Base-by-base conservation (phyloP, 176 grass and related monocot species). In the Oryza glaberrima region DNA sequence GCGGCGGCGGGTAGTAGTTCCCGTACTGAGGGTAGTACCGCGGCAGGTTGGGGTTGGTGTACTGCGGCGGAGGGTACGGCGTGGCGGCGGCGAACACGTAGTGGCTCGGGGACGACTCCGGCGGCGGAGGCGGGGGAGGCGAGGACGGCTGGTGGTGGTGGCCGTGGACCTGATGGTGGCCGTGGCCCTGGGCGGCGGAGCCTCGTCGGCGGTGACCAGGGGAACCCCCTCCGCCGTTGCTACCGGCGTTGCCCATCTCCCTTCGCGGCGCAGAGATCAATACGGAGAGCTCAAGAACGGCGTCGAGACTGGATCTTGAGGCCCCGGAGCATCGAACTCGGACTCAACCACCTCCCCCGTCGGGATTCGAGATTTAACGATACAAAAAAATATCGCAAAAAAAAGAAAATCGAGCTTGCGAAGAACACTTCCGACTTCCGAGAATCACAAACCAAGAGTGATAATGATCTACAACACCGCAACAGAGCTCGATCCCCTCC, bases 1-100 rank as follows among this genome's bases (percentile, higher is more conserved):
- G 85, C 11, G 91, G 95, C 66, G 91, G 90, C 15, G 88, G 89
- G 81, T 94, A 91, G 56, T 91, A 93, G 49, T 82, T 88, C 23
- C 91, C 90, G 36, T 81, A 90, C 73, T 95, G 90, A 77, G 88
- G 87, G 76, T 91, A 99, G 88, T 92, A 96, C 88, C 90, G 96
- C 65, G 88, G 93, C 63, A 88, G 90, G 73, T 88, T 92, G 35
- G 92, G 92, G 81, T 90, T 94, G 48, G 92, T 91, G 90, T 95
- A 94, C 58, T 88, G 89, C 9, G 91, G 91, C 84, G 54, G 54
- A 19, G 92, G 92, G 85, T 95, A 95, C 19, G 93, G 96, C 51
- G 94, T 96, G 79, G 96, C 94, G 20, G 96, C 96, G 12, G 93
- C 91, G 75, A 96, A 99, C 76, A 96, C 96, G 75, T 99, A 96